These are phyloP conservation scores for Metarhizium guizhouense DNA, from an alignment of 2,329 filamentous ascomycete genomes.

Conservation along the genomic window DNA sequence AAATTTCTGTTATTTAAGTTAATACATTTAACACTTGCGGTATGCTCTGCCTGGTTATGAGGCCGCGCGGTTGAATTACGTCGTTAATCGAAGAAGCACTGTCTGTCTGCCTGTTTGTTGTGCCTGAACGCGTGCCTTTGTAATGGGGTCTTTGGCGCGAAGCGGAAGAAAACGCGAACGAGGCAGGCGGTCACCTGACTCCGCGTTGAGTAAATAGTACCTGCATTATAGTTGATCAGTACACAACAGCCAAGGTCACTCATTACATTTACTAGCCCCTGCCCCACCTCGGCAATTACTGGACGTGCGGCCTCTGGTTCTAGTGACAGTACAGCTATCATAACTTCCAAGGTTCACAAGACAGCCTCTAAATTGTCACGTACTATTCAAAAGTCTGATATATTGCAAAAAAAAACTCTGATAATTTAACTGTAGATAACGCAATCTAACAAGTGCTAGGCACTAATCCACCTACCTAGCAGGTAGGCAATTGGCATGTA, in stretches of 20 bases:
- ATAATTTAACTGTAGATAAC: no score
- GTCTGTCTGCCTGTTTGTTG: not conserved
- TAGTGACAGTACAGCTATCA: no score
- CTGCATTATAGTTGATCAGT: not conserved
- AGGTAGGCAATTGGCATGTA: no score
- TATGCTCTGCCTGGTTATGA: not conserved
- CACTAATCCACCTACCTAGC: no score
- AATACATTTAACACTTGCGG: not conserved
- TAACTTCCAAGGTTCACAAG: no score
- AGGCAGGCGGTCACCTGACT: constrained; percentile 27
- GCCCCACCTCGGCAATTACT: no score
- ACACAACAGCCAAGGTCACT: not conserved
- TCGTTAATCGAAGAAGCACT: not conserved
- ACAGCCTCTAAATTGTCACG: no score
- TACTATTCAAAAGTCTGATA: no score
- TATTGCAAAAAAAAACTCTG: no score
- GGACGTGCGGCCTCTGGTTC: no score
- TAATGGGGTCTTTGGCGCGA: not conserved
- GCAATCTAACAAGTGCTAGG: no score
- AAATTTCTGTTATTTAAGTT: not conserved
- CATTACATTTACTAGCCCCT: no score
- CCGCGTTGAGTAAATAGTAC: not conserved
- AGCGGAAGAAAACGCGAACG: constrained; percentile 23
- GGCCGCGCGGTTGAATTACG: not conserved
- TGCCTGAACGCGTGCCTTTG: constrained; percentile 9